Conservation (phyloP, 192 early-diverging fungal genomes). For the Cetraspora pellucida region DNA sequence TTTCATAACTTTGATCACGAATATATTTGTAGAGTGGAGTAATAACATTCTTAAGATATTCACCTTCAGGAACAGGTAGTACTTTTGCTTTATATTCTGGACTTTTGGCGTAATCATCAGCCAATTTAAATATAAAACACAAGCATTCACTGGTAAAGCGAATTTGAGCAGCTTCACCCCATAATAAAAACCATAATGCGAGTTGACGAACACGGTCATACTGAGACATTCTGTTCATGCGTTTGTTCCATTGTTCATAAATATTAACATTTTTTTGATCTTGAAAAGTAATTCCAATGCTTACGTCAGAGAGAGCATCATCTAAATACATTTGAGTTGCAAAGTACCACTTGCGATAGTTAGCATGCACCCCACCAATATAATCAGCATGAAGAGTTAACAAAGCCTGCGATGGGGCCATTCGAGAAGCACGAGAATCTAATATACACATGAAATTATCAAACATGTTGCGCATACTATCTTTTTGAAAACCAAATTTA, state of each 20-base stretch:
- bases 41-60: slow-evolving; percentile 68
- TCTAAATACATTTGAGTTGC: slow-evolving; percentile 68
- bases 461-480: slow-evolving; percentile 76
- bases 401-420: slow-evolving; percentile 70
- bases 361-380: slow-evolving; percentile 78
- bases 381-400: slow-evolving; percentile 77
- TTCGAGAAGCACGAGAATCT: slow-evolving; percentile 75
- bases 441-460: slow-evolving; percentile 80
- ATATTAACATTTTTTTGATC: slow-evolving; percentile 33
- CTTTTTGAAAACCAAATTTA: slow-evolving; percentile 79
- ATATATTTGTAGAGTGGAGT: slow-evolving; percentile 74
- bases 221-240: slow-evolving; percentile 74
- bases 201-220: slow-evolving; percentile 71
- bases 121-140: slow-evolving; percentile 80
- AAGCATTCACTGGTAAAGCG: slow-evolving; percentile 75
- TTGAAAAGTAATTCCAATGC: slow-evolving; percentile 37
- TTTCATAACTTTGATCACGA: slow-evolving; percentile 74
- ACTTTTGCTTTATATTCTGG: slow-evolving; percentile 54
- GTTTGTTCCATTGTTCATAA: slow-evolving; percentile 65
- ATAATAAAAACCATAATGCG: slow-evolving; percentile 74
- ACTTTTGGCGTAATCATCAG: slow-evolving; percentile 60
- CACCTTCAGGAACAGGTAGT: slow-evolving; percentile 63
- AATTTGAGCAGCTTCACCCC: slow-evolving; percentile 79
- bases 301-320: slow-evolving; percentile 50
- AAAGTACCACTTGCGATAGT: slow-evolving; percentile 86